Evolutionary conservation across 495 filamentous ascomycete species (phyloP), one percentile per base, ranked within the genome.

Genomic region (Bathelium albidoporum): DNA sequence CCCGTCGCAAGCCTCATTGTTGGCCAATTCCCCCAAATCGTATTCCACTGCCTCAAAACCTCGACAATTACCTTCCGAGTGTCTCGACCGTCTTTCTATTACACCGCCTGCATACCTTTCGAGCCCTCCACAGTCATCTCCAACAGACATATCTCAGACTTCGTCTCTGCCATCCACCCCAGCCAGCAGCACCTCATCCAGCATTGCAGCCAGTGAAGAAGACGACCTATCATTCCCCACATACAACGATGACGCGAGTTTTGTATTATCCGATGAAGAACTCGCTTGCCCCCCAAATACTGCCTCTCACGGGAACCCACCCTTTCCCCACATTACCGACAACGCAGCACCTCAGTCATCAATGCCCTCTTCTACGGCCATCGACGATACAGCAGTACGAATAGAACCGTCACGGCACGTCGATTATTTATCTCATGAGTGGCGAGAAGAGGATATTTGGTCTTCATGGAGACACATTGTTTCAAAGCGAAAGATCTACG

Each of bases 381-480:
- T 89, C 53, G 94, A 98, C 70, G 94, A 97, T 73, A 88, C 83
- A 18, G 86, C 88, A 28, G 79, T 96, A 29, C 80, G 85, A 64
- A 79, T 79, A 26, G 86, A 90, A 68, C 94, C 94, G 28, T 91
- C 90, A 14, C 80, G 89, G 34, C 94, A 97, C 76, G 94, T 97
- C 39, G 94, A 98, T 75, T 98, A 98, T 72, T 81, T 98, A 4
- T 95, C 93, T 36, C 89, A 98, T 69, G 84, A 93, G 61, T 98
- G 94, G 94, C 84, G 82, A 45, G 93, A 97, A 76, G 93, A 97
- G 74, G 94, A 98, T 74, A 95, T 98, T 12, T 98, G 94, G 94
- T 83, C 89, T 16, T 97, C 93, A 2, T 98, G 94, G 94, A 85
- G 90, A 63, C 90, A 93, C 75, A 90, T 98, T 68, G 86, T 91